A percentile compares a stretch with the other conserved stretches of the same genome.
These are phyloP conservation scores for Wickerhamomyces queroliae DNA, from an alignment of 805 yeast genomes.

Conservation along the genomic window DNA sequence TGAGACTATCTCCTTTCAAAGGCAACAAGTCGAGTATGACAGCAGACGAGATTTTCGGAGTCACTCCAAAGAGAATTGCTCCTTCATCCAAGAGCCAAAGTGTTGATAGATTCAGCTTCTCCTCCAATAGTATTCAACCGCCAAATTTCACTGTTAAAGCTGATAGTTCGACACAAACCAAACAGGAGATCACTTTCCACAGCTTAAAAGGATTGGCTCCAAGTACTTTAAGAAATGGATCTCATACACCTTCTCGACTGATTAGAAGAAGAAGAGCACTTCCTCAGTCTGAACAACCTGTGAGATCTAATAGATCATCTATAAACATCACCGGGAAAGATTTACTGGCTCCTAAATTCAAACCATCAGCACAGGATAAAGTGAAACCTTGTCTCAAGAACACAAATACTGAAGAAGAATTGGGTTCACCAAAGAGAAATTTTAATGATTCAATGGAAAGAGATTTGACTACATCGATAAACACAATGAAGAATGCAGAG, in stretches of 20 bases:
- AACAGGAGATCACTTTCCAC: conserved; percentile 18
- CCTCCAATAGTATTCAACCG: too few species aligned
- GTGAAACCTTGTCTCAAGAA: conserved; percentile 1
- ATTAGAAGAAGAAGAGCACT: conserved; percentile 23
- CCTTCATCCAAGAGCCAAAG: conserved; percentile 20
- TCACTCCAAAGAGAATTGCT: conserved; percentile 25
- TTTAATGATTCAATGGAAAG: conserved; percentile 6
- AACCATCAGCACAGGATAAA: conserved; percentile 3
- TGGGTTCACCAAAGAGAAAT: conserved; percentile 11
- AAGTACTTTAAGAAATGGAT: conserved; percentile 14
- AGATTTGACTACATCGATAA: conserved; percentile 18
- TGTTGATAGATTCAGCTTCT: conserved; percentile 20
- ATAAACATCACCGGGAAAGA: conserved; percentile 2
- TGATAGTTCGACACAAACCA: conserved; percentile 3
- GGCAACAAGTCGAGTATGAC: conserved; percentile 11
- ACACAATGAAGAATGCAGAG: conserved; percentile 18
- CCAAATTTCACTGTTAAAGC: too few species aligned
- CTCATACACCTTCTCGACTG: conserved; percentile 23
- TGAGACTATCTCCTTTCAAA: conserved; percentile 21
- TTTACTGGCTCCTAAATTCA: conserved; percentile 15
- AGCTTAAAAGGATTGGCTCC: conserved; percentile 25
- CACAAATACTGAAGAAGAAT: conserved; percentile 12
- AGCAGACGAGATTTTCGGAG: conserved; percentile 13
- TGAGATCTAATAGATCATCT: conserved; percentile 9
- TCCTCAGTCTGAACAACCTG: conserved; percentile 21